Base-by-base conservation (phyloP, 31 red algal species). In the Endocladia muricata region DNA sequence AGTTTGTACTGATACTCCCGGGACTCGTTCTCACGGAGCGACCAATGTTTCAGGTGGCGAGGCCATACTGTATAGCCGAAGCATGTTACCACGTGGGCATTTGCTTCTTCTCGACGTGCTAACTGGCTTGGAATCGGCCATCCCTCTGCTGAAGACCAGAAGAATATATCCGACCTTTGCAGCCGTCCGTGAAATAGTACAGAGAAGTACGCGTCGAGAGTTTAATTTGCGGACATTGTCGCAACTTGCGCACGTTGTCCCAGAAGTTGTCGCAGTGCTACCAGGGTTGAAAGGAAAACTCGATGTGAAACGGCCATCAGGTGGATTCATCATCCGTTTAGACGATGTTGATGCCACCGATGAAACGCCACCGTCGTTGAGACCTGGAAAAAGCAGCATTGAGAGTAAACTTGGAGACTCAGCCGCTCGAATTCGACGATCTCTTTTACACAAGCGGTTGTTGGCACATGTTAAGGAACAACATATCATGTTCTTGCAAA, bases 61-160 rank as follows among this genome's bases (percentile, higher is more conserved):
- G 23, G 86, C 86, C 23, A 40, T 90, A 3, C 47, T 76, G 48
- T 83, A 90, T 34, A 76, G 70, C 61, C 68, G 72, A 15, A 56
- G 38, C 51, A 77, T 83, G 86, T 63, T 90, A 37, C 86, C 86
- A 28, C 40, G 40, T 28, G 61, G 55, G 21, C 61, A 82, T 48
- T 38, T 58, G n/a, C 62, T 90, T n/a, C 64, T 90, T 5, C 35
- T 90, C n/a, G 86, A 90, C 42, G 66, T 75, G 5, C 63, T 90
- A 15, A 42, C 47, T 5, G 61, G 48, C 19, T 39, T 90, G 1
- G 86, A 90, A 66, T 44, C 61, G 2, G 86, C 86, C 32, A 40
- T 90, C 2, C 25, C 71, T 33, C 58, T 90, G 60, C 68, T 90
- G 31, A 63, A 55, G 25, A 81, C 78, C 35, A 73, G 86, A 23